These are phyloP conservation scores for Boletus fagicola DNA, from an alignment of 768 basidiomycete species.

Conservation along the genomic window DNA sequence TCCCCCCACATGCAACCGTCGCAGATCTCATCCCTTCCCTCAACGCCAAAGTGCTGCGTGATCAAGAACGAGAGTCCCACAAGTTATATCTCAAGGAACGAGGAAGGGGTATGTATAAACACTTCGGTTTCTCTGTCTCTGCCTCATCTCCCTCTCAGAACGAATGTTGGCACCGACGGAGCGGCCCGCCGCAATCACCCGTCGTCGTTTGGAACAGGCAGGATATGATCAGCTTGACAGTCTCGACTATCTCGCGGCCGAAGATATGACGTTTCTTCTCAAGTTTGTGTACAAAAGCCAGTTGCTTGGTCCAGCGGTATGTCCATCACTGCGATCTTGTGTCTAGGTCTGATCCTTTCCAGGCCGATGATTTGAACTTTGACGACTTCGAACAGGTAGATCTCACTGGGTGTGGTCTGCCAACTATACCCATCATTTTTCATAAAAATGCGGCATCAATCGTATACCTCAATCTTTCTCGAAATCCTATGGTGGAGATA, in stretches of 20 bases:
- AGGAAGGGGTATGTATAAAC: slow-evolving; percentile 56
- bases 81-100: slow-evolving; percentile 73
- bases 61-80: slow-evolving; percentile 57
- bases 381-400: slow-evolving; percentile 78
- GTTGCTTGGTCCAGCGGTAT: slow-evolving; percentile 59
- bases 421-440: slow-evolving; percentile 84
- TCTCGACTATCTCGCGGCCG: slow-evolving; percentile 69
- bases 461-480: slow-evolving; percentile 80
- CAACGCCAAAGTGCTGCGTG: slow-evolving; percentile 52
- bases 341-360: slow-evolving; percentile 2
- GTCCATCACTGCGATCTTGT: slow-evolving; percentile 23
- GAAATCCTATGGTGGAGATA: slow-evolving; percentile 94
- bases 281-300: slow-evolving; percentile 89
- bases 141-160: slow-evolving; percentile 46
- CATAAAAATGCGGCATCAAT: slow-evolving; percentile 85
- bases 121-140: background rate
- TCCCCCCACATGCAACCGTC: slow-evolving; percentile 65
- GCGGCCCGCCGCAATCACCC: slow-evolving; percentile 80
- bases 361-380: slow-evolving; percentile 75
- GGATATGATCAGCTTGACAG: slow-evolving; percentile 85
- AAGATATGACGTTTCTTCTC: slow-evolving; percentile 80
- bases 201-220: slow-evolving; percentile 80
- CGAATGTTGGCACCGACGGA: slow-evolving; percentile 80
- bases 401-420: slow-evolving; percentile 74
- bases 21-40: slow-evolving; percentile 61